Conservation (phyloP, 257 asterid genomes). For the Petunia axillaris region DNA sequence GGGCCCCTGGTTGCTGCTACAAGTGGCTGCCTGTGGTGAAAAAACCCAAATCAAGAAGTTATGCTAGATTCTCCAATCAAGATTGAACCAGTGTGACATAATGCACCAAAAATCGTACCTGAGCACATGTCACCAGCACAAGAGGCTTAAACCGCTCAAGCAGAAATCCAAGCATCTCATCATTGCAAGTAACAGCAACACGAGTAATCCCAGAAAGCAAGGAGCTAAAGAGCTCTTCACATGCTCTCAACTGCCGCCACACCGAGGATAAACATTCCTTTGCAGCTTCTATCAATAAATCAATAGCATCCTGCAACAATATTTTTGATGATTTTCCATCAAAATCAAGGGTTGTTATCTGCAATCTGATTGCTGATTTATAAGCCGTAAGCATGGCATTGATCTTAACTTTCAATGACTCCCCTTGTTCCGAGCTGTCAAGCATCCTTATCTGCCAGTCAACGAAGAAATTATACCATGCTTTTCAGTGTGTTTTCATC, state of each 20-base stretch:
- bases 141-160: slow-evolving; percentile 89
- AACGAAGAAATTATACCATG: slow-evolving; percentile 35
- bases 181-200: slow-evolving; percentile 79
- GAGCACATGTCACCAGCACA: slow-evolving; percentile 84
- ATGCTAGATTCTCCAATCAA: slow-evolving; percentile 32
- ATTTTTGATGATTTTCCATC: slow-evolving; percentile 92
- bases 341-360: slow-evolving; percentile 68
- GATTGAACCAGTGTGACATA: slow-evolving; percentile 26
- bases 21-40: slow-evolving; percentile 73
- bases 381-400: slow-evolving; percentile 78
- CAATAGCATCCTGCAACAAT: slow-evolving; percentile 89
- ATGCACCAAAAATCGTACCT: slow-evolving; percentile 53
- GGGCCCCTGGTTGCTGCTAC: slow-evolving; percentile 76
- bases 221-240: slow-evolving; percentile 91
- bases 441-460: slow-evolving; percentile 77
- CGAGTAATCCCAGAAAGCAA: slow-evolving; percentile 89
- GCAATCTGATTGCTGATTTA: slow-evolving; percentile 82
- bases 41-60: slow-evolving; percentile 26
- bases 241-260: slow-evolving; percentile 89
- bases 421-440: slow-evolving; percentile 96
- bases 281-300: slow-evolving; percentile 78
- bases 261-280: slow-evolving; percentile 82
- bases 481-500: slow-evolving; percentile 13
- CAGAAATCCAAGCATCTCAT: slow-evolving; percentile 87
- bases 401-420: slow-evolving; percentile 75